These are phyloP conservation scores for Russula sp. DNA, from an alignment of 768 basidiomycete genomes.

Conservation along the genomic window DNA sequence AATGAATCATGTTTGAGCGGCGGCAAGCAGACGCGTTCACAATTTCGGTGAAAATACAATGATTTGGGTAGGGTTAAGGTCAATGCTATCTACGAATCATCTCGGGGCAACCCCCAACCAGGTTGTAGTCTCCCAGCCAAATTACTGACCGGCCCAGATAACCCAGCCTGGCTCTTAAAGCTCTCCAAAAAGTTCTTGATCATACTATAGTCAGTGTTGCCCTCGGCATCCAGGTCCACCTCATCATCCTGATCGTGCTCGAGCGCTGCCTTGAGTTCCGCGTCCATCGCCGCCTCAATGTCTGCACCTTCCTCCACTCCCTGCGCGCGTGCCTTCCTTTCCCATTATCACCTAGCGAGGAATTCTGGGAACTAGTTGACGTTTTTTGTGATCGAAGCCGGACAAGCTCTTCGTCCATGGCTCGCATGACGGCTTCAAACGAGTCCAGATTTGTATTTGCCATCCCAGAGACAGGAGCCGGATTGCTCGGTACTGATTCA, in stretches of 20 bases:
- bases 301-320: constrained; percentile 55
- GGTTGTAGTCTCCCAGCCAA: constrained; percentile 80
- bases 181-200: constrained; percentile 98
- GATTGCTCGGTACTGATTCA: constrained; percentile 20
- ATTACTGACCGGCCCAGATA: constrained; percentile 89
- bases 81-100: constrained; percentile 38
- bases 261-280: constrained; percentile 69
- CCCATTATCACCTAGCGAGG: constrained; percentile 36
- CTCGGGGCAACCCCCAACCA: constrained; percentile 70
- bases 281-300: constrained; percentile 86
- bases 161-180: constrained; percentile 87
- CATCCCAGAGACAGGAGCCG: constrained; percentile 36
- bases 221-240: constrained; percentile 45
- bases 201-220: constrained; percentile 76
- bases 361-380: not conserved
- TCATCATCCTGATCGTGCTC: constrained; percentile 57
- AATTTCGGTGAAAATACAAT: too few relatives aligned
- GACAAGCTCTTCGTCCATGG: constrained; percentile 84
- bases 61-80: constrained; percentile 23
- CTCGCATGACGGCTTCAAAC: constrained; percentile 94
- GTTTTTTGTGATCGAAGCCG: constrained; percentile 40
- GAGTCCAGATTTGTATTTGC: constrained; percentile 78
- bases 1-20: constrained; percentile 28
- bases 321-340: constrained; percentile 46
- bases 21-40: not conserved